Evolutionary conservation across 345 rosid genomes (phyloP).

Genomic region (Citrus maxima): DNA sequence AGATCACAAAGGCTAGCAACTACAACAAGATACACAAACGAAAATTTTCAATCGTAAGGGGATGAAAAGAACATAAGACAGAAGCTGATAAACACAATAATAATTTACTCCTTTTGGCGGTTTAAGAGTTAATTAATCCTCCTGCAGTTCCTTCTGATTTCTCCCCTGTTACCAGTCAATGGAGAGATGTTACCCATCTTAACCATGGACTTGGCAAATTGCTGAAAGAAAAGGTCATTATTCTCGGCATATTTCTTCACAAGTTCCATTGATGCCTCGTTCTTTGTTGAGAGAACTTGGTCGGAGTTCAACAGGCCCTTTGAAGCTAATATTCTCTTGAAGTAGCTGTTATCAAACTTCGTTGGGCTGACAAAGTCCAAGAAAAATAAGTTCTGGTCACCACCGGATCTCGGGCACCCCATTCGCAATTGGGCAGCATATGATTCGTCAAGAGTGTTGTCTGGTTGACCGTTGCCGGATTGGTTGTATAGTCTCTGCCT

Average conservation of each 20-base stretch:
- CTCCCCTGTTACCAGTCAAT: slow-evolving; percentile 71
- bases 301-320: slow-evolving; percentile 84
- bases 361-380: slow-evolving; percentile 56
- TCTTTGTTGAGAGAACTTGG: slow-evolving; percentile 63
- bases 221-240: slow-evolving; percentile 61
- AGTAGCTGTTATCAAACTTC: slow-evolving; percentile 78
- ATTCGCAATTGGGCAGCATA: slow-evolving; percentile 47
- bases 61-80: background rate
- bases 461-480: slow-evolving; percentile 74
- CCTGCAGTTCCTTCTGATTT: slow-evolving; percentile 80
- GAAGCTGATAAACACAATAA: background rate
- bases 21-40: background rate
- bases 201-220: slow-evolving; percentile 81
- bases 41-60: background rate
- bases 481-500: slow-evolving; percentile 92
- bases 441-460: slow-evolving; percentile 58
- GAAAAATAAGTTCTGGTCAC: slow-evolving; percentile 64
- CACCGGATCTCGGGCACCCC: slow-evolving; percentile 61
- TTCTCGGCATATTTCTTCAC: slow-evolving; percentile 71
- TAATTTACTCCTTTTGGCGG: background rate
- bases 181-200: slow-evolving; percentile 93
- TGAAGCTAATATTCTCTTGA: slow-evolving; percentile 63
- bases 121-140: slow-evolving; percentile 59
- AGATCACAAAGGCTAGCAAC: background rate
- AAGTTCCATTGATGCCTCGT: slow-evolving; percentile 49